Conservation (phyloP, 78 protist genomes). For the Pigoraptor vietnamica region DNA sequence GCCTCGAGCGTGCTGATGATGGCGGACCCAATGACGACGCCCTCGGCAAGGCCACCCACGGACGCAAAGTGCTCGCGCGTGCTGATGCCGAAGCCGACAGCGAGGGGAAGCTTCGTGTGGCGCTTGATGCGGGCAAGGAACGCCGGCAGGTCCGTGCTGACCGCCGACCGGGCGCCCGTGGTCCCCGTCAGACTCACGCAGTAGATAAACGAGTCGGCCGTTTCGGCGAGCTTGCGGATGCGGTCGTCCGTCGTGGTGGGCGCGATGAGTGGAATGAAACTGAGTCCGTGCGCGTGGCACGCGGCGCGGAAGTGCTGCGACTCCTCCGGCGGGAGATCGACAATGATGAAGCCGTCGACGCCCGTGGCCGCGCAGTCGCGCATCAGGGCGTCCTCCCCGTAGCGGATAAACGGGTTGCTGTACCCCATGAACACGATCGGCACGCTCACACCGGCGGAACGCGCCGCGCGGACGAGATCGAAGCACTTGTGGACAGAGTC, state of each 20-base stretch:
- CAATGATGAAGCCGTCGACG: conserved; percentile 71
- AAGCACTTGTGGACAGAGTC: conserved; percentile 18
- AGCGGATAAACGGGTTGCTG: conserved; percentile 58
- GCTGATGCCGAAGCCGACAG: conserved; percentile 64
- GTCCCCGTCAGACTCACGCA: conserved; percentile 43
- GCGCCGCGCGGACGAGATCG: conserved; percentile 24
- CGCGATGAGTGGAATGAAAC: conserved; percentile 31
- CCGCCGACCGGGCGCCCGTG: conserved; percentile 40
- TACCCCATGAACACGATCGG: conserved; percentile 77
- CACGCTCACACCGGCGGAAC: conserved; percentile 55
- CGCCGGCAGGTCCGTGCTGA: conserved; percentile 18
- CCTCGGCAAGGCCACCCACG: conserved; percentile 34
- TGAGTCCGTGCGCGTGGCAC: conserved; percentile 6
- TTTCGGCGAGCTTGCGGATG: conserved; percentile 1
- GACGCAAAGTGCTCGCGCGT: conserved; percentile 42
- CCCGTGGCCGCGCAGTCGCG: conserved; percentile 14
- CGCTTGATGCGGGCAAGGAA: conserved; percentile 19
- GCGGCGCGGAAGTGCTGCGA: background rate
- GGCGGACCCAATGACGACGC: conserved; percentile 59
- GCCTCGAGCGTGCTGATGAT: conserved; percentile 1
- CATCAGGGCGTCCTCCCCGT: conserved; percentile 31
- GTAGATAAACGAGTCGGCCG: conserved; percentile 49
- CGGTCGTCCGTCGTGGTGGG: conserved; percentile 63
- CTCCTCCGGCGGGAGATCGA: conserved; percentile 79
- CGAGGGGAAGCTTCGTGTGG: conserved; percentile 35